Base-by-base conservation (phyloP, 2,329 filamentous ascomycete species). In the Sarocladium brachiariae region DNA sequence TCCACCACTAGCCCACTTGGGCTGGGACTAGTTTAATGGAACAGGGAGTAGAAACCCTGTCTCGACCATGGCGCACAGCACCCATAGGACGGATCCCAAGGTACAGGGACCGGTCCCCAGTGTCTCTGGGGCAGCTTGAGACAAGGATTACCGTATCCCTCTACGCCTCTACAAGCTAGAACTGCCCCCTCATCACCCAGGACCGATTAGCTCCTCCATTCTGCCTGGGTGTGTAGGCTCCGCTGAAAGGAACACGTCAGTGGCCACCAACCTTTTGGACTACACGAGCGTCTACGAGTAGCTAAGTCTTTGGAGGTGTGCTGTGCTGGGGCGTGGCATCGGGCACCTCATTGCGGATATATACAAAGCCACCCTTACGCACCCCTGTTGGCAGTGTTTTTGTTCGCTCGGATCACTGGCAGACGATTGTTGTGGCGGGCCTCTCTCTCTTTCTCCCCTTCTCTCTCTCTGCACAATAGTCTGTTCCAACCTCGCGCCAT, bases 361-460 rank as follows among this genome's bases (percentile, higher is more conserved):
- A 47, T 47, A 47, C 43, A 47, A 33, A 47, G 43, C 43, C 43
- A 47, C 43, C 39, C 43, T 33, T 47, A 31, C 43, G 43, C 33
- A 47, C 16, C 43, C 43, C 43, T 47, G 43, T 23, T 33, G 43
- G 24, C 18, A 41, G 25, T 25, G 23, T 6, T 6, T 30, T 27
- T 45, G 18, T 33, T 47, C 43, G 19, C 21, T 43, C 39, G 25
- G 27, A 19, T 18, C 16, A 18, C 43, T 33, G 43, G n/a, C n/a
- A n/a, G n/a, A 23, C n/a, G 24, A n/a, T 33, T 23, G 43, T 18
- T 47, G 16, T 23, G 43, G 43, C 43, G 24, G 43, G 43, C 21
- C 21, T n/a, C 18, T 47, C 27, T n/a, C n/a, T n/a, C n/a, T n/a
- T n/a, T n/a, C n/a, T n/a, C n/a, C n/a, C n/a, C n/a, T n/a, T n/a